Base-by-base conservation (phyloP, 805 yeast genomes). In the Nakazawaea anatomiae region DNA sequence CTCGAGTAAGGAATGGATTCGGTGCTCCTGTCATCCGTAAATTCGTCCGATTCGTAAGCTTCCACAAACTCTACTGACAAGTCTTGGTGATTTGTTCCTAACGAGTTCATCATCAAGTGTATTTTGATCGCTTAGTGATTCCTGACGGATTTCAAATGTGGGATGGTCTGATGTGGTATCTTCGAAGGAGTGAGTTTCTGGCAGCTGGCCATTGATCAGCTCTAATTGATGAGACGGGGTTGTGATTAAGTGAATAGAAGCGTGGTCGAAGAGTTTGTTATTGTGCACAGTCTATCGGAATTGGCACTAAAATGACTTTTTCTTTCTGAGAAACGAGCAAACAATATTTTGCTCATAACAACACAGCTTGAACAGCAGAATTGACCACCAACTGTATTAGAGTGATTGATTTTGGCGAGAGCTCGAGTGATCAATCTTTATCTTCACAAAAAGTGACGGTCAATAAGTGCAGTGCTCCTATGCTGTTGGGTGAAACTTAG, bases 1-100 rank as follows among this genome's bases (percentile, higher is more conserved):
- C 31, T 44, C 4, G 48, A 39, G 36, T 49, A 49, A 2, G 48
- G 47, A 35, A 48, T 43, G 9, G 43, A 28, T 4, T 18, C 45
- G 1, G 14, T n/a, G 34, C 34, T 36, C 12, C n/a, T 32, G 5
- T 44, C 42, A 6, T 44, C 47, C 12, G 8, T 6, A 6, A 18
- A 5, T 6, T 36, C 47, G 6, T 44, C 41, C 5, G 47, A 10
- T 28, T 35, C 41, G 28, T 44, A 44, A 12, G 41, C 41, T 12
- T 44, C 34, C 27, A 44, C 10, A n/a, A 44, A n/a, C 6, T 35
- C 40, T 2, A 44, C 7, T 25, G 47, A 36, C 12, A 9, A 27
- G 5, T 8, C 14, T 3, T 6, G 32, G 11, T 44, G 28, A 25
- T 46, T 39, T 29, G 27, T 39, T 12, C 35, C 36, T 18, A 46